Evolutionary conservation across 164 flowering plant genomes (phyloP), one percentile per base, ranked within the genome.

Genomic region (Echeveria elegans): DNA sequence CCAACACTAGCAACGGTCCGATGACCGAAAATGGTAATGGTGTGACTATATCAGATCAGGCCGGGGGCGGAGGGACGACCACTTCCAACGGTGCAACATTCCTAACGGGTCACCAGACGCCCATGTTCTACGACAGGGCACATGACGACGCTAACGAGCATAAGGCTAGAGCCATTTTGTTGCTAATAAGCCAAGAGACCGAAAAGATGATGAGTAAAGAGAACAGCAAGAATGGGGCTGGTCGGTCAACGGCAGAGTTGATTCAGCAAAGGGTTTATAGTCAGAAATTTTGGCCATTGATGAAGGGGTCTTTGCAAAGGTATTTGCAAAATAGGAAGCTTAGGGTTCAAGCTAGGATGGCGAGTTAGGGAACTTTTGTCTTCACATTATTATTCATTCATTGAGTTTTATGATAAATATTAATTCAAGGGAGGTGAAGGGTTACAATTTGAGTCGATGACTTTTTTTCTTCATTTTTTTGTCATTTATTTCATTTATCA

Each of bases 261-360:
- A 32, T n/a, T 26, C 41, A 48, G 32, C 66, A 71, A 26, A 73
- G 15, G 18, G 4, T 67, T 9, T 34, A 59, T 10, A 40, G 69
- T 26, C 21, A 47, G 1, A 16, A 15, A 4, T 66, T 67, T 4
- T 78, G 75, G 28, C 76, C 79, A 26, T 77, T 80, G 5, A 82
- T 86, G 86, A 83, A 79, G 79, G 80, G 71, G 73, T 86, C 87
- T 5, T 74, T 85, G 30, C 84, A 84, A 64, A 48, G 79, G 62
- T 85, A 85, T 69, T 82, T 86, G 19, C 83, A 86, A 64, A 86
- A 82, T 75, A 58, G 91, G 63, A 81, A 73, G 72, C 58, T 68
- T 38, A 61, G 91, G 26, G 69, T 77, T 45, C 84, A 77, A 66
- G 62, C 81, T 12, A 53, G 77, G 2, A 77, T 77, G 0, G 78